phyloP scores from a whole-genome alignment of 805 yeast species.

The Barnettozyma populi region DNA sequence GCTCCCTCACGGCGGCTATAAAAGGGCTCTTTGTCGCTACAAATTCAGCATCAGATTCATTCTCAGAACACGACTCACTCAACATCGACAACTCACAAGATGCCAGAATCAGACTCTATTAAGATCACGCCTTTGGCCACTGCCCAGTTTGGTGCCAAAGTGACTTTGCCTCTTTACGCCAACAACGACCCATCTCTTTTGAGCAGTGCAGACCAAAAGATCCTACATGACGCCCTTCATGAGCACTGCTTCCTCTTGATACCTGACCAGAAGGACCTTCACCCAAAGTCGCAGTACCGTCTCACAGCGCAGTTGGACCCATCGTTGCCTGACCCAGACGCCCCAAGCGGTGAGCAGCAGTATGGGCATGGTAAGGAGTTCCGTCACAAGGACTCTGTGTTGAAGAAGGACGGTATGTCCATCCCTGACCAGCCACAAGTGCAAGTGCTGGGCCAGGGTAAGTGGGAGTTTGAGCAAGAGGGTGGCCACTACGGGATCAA shows the following conservation, averaged over 20 bases:
- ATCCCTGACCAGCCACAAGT: conserved; percentile 85
- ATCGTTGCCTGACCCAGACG: conserved; percentile 33
- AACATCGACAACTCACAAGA: too few relatives aligned
- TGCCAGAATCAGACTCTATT: conserved; percentile 6
- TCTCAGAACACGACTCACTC: too few relatives aligned
- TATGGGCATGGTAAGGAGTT: conserved; percentile 86
- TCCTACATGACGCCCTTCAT: conserved; percentile 59
- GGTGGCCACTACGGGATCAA: conserved; percentile 52
- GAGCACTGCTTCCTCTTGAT: conserved; percentile 67
- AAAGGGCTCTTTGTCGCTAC: too few relatives aligned
- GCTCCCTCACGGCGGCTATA: too few relatives aligned
- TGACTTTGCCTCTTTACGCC: conserved; percentile 54
- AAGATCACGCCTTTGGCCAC: conserved; percentile 15
- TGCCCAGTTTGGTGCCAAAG: conserved; percentile 63
- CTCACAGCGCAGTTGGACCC: conserved; percentile 80
- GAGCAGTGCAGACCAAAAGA: conserved; percentile 57
- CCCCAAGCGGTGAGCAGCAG: conserved; percentile 38
- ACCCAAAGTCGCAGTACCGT: conserved; percentile 71
- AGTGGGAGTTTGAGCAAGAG: conserved; percentile 30
- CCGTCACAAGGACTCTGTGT: conserved; percentile 58
- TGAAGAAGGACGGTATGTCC: conserved; percentile 74
- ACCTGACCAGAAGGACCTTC: conserved; percentile 61
- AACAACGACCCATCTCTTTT: conserved; percentile 70
- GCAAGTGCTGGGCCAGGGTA: conserved; percentile 83
- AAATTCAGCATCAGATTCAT: too few relatives aligned